Evolutionary conservation across 2,329 filamentous ascomycete species (phyloP), one percentile per base, ranked within the genome.

Genomic region (Fusarium odoratissimum): DNA sequence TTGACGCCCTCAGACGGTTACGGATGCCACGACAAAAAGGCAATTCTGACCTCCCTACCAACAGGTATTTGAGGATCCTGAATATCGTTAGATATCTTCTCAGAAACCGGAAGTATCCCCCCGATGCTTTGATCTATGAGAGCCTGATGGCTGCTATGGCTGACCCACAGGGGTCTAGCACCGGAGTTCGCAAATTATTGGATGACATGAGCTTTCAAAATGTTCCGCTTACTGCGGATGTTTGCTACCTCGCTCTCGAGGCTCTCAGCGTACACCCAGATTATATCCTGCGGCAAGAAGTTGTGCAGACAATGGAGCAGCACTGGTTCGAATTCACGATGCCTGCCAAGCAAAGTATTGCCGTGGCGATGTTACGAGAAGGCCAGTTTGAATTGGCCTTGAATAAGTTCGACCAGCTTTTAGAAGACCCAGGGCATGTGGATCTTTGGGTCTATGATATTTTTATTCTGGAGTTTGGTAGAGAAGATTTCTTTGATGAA

Each of bases 221-320:
- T 0, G 84, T 98, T 48, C 83, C 88, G 45, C 86, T 90, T 12
- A 93, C 94, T 73, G 86, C 87, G 2, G 85, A 86, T 7, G 87
- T 93, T 5, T 95, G 93, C 76, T 91, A 95, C 80, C 89, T 89
- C 69, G 89, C 92, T 5, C 83, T 98, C 25, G 70, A 92, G 86
- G 91, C 89, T 9, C 85, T 98, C 30, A 90, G 93, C 1, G 89
- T 96, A 13, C 96, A 98, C 79, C 94, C 95, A 0, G 93, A 98
- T 81, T 95, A 97, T 75, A 74, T 94, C 10, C 83, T 96, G 30
- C 91, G 95, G 40, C 88, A 89, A 59, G 86, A 91, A 40, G 86
- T 97, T 7, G 83, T 98, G 42, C 84, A 89, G 60, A 91, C 91
- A 62, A 94, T 96, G 92, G 89, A 90, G 76, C 86, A 90, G 62